Evolutionary conservation across 1,284 basidiomycete genomes (phyloP), one percentile per base, ranked within the genome.

Genomic region (Trametes polyzona): DNA sequence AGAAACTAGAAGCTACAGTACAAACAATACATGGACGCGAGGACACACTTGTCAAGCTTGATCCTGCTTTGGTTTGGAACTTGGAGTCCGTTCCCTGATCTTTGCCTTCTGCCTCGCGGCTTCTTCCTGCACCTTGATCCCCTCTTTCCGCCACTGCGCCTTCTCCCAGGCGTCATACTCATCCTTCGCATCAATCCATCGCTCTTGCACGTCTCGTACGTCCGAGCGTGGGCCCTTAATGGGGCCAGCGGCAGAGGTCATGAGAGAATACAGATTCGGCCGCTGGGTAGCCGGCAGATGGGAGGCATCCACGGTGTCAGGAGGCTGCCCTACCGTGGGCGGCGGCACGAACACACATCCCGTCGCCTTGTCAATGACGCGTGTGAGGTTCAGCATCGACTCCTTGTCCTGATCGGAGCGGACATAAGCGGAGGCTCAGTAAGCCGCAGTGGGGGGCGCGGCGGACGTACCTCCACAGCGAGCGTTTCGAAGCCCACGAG

Each of bases 401-500:
- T 86, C 78, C 73, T 96, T 97, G 72, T 98, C 95, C 90, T 93
- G 65, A 30, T 9, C 35, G 29, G 24, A 16, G 26, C 19, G 32
- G 27, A 33, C 4, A 33, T 47, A 16, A 47, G 30, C 30, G 4
- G 33, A 47, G 6, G 10, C 19, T 5, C n/a, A 29, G 21, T 8
- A n/a, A 17, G 17, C 27, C 26, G 16, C 16, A 43, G 37, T 29
- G 49, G 4, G 27, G 44, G 49, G 21, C 11, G 19, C 12, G 57
- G n/a, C n/a, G n/a, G n/a, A n/a, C 81, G 54, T 63, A 92, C 92
- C 80, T 98, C 95, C 14, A 98, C 94, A 0, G 95, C 96, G 0
- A 99, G 82, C 0, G 97, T 99, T 75, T 99, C 96, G 67, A 99
- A 99, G 0, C 92, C 91, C 24, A 99, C 95, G 11, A 98, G 82